phyloP scores from a whole-genome alignment of 805 yeast species.

The Metschnikowia lochheadii region DNA sequence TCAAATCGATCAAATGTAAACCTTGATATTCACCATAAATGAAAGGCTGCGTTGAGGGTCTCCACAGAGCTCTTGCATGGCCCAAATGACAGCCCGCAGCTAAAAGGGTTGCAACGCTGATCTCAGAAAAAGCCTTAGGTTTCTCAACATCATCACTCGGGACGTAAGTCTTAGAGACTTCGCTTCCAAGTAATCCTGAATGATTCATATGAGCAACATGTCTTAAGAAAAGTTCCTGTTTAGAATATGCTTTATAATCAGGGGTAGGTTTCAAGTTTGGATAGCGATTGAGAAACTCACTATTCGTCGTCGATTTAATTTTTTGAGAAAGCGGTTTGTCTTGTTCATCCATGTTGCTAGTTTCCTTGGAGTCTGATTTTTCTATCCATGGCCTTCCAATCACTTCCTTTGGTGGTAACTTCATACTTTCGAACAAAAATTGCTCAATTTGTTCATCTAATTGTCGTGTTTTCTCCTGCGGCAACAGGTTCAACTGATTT shows the following conservation, averaged over 20 bases:
- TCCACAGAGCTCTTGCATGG: constrained; percentile 74
- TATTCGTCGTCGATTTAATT: constrained; percentile 30
- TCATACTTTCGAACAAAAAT: constrained; percentile 31
- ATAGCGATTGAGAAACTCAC: constrained; percentile 33
- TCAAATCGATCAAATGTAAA: constrained; percentile 86
- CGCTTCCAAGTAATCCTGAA: constrained; percentile 61
- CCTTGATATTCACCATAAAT: constrained; percentile 86
- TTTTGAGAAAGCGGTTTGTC: constrained; percentile 12
- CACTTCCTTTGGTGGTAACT: constrained; percentile 28
- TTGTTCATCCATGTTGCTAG: constrained; percentile 4
- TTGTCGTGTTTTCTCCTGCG: constrained; percentile 32
- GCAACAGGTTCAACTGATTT: constrained; percentile 25
- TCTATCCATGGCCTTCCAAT: constrained; percentile 34
- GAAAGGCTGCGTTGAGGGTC: constrained; percentile 80
- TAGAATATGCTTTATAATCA: constrained; percentile 62
- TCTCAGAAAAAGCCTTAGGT: constrained; percentile 54
- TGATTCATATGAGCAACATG: constrained; percentile 57
- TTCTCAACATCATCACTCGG: constrained; percentile 63
- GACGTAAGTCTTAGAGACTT: constrained; percentile 55
- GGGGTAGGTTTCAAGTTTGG: constrained; percentile 65
- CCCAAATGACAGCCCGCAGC: constrained; percentile 96
- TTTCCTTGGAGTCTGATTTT: neutral
- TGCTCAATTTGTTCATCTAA: constrained; percentile 40
- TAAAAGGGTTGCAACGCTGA: constrained; percentile 66
- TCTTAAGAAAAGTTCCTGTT: constrained; percentile 74